phyloP scores from a whole-genome alignment of 495 filamentous ascomycete genomes.

The Xylaria longipes region DNA sequence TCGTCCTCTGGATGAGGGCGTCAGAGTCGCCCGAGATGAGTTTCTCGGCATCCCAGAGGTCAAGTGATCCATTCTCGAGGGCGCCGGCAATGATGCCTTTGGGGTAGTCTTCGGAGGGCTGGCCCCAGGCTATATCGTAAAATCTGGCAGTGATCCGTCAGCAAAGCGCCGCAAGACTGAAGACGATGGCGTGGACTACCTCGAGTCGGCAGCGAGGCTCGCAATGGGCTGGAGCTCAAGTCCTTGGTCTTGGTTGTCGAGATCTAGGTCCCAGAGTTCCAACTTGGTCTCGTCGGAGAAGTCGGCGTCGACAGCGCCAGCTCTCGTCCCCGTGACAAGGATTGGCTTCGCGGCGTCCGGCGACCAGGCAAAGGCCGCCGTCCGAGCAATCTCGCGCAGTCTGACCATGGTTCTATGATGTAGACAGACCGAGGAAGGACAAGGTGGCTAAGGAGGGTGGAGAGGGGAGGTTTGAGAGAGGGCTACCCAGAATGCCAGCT shows the following conservation, averaged over 20 bases:
- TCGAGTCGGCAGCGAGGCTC: constrained; percentile 86
- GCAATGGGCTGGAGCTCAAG: constrained; percentile 85
- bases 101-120: constrained; percentile 74
- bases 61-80: constrained; percentile 93
- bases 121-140: constrained; percentile 94
- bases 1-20: constrained; percentile 83
- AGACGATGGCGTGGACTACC: constrained; percentile 57
- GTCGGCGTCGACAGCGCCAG: constrained; percentile 93
- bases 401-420: constrained; percentile 76
- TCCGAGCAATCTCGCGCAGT: constrained; percentile 92
- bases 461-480: constrained; percentile 19
- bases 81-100: constrained; percentile 92
- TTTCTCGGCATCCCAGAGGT: constrained; percentile 94
- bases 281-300: constrained; percentile 97
- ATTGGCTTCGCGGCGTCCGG: constrained; percentile 75
- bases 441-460: constrained; percentile 8
- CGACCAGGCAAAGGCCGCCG: constrained; percentile 97
- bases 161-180: constrained; percentile 20
- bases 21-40: constrained; percentile 73
- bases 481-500: constrained; percentile 38
- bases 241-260: constrained; percentile 74
- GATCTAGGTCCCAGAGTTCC: constrained; percentile 91
- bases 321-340: constrained; percentile 92
- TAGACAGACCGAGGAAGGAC: constrained; percentile 19
- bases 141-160: constrained; percentile 65